Conservation (phyloP, 1,139 yeast species). For the Kodamaea sp. region DNA sequence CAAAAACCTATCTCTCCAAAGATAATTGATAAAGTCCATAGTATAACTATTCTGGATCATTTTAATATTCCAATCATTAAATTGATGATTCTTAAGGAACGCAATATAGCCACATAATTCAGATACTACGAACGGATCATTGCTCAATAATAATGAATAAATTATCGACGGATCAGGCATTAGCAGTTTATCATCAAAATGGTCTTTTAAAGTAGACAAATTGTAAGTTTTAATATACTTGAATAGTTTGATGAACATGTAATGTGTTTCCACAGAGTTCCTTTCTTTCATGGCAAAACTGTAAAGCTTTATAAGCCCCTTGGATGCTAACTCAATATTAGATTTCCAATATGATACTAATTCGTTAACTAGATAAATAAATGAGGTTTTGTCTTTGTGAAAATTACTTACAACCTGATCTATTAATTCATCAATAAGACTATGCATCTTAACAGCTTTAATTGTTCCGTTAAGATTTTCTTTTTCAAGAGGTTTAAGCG, state of each 20-base stretch:
- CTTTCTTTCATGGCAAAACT: not conserved
- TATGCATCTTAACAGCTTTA: no score
- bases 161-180: conserved; percentile 39
- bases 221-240: conserved; percentile 11
- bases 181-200: conserved; percentile 15
- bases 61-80: conserved; percentile 29
- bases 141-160: conserved; percentile 32
- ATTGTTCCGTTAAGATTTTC: no score
- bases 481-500: no score
- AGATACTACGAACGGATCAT: conserved; percentile 45
- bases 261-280: not conserved
- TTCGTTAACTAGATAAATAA: no score
- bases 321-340: no score
- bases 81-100: conserved; percentile 32
- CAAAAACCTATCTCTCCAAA: conserved; percentile 59
- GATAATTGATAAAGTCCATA: conserved; percentile 55
- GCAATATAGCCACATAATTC: conserved; percentile 49
- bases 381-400: no score
- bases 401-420: no score
- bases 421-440: no score
- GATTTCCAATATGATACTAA: no score
- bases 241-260: conserved; percentile 11
- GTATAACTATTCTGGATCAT: conserved; percentile 51
- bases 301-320: no score
- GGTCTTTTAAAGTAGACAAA: conserved; percentile 10